Evolutionary conservation across 1,284 basidiomycete species (phyloP), one percentile per base, ranked within the genome.

Genomic region (Limonomyces culmigenus): DNA sequence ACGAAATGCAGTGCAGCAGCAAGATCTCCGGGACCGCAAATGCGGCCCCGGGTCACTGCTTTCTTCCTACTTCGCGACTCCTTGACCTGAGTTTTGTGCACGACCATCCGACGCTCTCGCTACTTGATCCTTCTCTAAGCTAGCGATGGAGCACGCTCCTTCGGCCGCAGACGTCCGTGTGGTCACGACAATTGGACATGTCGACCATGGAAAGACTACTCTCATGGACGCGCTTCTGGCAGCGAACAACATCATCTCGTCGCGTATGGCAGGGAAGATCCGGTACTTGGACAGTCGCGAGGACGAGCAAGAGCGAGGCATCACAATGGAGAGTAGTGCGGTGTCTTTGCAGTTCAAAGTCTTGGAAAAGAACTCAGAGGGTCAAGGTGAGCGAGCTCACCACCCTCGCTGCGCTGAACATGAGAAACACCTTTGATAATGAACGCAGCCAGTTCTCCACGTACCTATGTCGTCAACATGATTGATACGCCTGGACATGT

Each of bases 401-500:
- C n/a, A n/a, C n/a, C n/a, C n/a, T n/a, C n/a, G n/a, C n/a, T n/a
- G n/a, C n/a, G n/a, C n/a, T n/a, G n/a, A n/a, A n/a, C n/a, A n/a
- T n/a, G n/a, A n/a, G n/a, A n/a, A n/a, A n/a, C n/a, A n/a, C n/a
- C n/a, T n/a, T n/a, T n/a, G n/a, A n/a, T n/a, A n/a, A n/a, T 8
- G 23, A n/a, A 27, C 8, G 23, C 23, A 77, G 70, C 56, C 55
- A 63, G 57, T 54, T 51, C 56, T 42, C 55, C 62, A 38, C 72
- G 66, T 55, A 75, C 70, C 15, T 92, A 80, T 55, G 67, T 76
- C 38, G 69, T 92, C 45, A 97, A 97, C 53, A 81, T 98, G 65
- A 93, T 98, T 47, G 95, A 99, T 55, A 98, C 95, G 1, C 95
- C 95, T 3, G 95, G 95, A 2, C 95, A 99, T 59, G 92, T 98